Evolutionary conservation across 2,329 filamentous ascomycete genomes (phyloP).

Genomic region (Lachnellula occidentalis): DNA sequence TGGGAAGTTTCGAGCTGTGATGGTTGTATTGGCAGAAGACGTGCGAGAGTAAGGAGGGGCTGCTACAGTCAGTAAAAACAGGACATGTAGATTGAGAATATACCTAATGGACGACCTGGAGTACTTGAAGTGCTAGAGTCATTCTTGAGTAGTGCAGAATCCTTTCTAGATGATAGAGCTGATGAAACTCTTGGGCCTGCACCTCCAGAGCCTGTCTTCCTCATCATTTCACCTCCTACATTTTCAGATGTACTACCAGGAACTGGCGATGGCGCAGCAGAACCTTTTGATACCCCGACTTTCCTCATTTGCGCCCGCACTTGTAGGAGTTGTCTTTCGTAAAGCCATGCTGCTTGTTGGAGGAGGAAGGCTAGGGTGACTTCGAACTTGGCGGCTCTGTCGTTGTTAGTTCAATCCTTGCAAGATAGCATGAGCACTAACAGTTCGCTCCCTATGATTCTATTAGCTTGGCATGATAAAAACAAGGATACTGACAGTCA

Average conservation of each 20-base stretch:
- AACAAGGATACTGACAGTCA: slow-evolving; percentile 60
- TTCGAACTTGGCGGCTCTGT: slow-evolving; percentile 68
- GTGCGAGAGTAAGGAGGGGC: slow-evolving; percentile 29
- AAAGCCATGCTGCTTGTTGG: slow-evolving; percentile 90
- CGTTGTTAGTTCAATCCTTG: slow-evolving; percentile 7
- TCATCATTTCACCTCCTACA: slow-evolving; percentile 42
- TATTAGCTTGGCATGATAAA: slow-evolving; percentile 14
- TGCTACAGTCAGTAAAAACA: slow-evolving; percentile 11
- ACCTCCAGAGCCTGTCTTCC: slow-evolving; percentile 45
- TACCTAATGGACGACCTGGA: slow-evolving; percentile 22
- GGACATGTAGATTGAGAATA: not conserved
- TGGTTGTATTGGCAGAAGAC: slow-evolving; percentile 28
- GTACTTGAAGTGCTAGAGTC: slow-evolving; percentile 21
- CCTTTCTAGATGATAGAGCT: slow-evolving; percentile 26
- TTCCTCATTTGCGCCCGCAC: slow-evolving; percentile 86
- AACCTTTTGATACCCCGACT: slow-evolving; percentile 52
- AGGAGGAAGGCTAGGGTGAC: slow-evolving; percentile 85
- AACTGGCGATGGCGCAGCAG: slow-evolving; percentile 51
- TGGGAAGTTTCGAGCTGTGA: slow-evolving; percentile 24
- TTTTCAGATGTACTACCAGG: slow-evolving; percentile 43
- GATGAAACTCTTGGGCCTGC: slow-evolving; percentile 27
- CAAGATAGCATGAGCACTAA: slow-evolving; percentile 39
- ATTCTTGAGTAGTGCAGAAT: slow-evolving; percentile 22
- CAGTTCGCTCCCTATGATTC: slow-evolving; percentile 64
- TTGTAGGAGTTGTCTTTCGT: slow-evolving; percentile 83